Evolutionary conservation across 306 rosid species (phyloP).

Genomic region (Canavalia gladiata): DNA sequence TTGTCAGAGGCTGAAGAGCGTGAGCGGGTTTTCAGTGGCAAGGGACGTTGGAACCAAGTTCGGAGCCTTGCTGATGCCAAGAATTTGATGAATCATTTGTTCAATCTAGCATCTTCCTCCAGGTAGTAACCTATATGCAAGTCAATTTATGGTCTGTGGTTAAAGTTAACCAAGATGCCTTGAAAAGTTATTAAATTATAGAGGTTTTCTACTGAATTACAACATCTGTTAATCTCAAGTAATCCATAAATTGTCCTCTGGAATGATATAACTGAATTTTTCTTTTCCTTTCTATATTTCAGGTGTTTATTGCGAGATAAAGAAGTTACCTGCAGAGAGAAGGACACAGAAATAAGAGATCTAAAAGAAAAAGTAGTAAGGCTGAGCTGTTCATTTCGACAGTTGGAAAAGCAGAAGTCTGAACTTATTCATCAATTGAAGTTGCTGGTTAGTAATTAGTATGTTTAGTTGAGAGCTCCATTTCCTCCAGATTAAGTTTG

Average conservation of each 20-base stretch:
- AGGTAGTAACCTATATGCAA: slow-evolving; percentile 60
- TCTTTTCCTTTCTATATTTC: slow-evolving; percentile 32
- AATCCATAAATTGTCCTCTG: not conserved
- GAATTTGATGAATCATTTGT: slow-evolving; percentile 86
- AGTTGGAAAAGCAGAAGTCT: slow-evolving; percentile 70
- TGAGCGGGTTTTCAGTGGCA: slow-evolving; percentile 83
- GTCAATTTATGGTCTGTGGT: slow-evolving; percentile 23
- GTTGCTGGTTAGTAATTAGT: slow-evolving; percentile 62
- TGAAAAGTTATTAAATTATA: not conserved
- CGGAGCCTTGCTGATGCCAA: slow-evolving; percentile 94
- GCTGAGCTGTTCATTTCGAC: slow-evolving; percentile 70
- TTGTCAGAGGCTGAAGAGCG: slow-evolving; percentile 97
- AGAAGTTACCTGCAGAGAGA: slow-evolving; percentile 78
- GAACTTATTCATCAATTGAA: slow-evolving; percentile 83
- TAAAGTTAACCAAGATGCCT: slow-evolving; percentile 3
- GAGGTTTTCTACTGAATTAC: not conserved
- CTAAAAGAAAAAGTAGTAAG: slow-evolving; percentile 80
- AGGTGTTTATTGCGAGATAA: slow-evolving; percentile 85
- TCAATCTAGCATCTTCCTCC: slow-evolving; percentile 88
- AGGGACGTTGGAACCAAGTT: slow-evolving; percentile 97
- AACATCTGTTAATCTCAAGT: slow-evolving; percentile 19
- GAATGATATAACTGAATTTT: slow-evolving; percentile 20
- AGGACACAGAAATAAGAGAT: slow-evolving; percentile 79
- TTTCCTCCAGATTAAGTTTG: not conserved
- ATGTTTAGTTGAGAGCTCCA: slow-evolving; percentile 12